A percentile compares a stretch with the other conserved stretches of the same genome.
These are phyloP conservation scores for Delphinella strobiligena DNA, from an alignment of 2,329 filamentous ascomycete species.

Conservation along the genomic window DNA sequence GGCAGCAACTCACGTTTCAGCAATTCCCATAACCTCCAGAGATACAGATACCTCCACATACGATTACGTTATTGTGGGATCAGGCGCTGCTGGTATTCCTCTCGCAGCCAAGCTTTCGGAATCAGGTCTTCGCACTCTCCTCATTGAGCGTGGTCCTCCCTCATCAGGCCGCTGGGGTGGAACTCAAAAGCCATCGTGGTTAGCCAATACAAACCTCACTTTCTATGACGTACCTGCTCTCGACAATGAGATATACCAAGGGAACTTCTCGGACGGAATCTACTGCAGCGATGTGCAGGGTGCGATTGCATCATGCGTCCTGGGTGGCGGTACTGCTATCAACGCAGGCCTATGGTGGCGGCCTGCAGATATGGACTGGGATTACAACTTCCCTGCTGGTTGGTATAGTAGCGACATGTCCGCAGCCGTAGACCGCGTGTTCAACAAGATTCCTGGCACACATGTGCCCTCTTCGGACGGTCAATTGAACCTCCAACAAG, in stretches of 20 bases:
- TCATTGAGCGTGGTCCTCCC: slow-evolving; percentile 3
- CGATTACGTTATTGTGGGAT: slow-evolving; percentile 7
- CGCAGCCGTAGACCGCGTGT: slow-evolving; percentile 32
- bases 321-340: slow-evolving; percentile 42
- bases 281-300: slow-evolving; percentile 5
- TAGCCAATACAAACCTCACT: slow-evolving; percentile 3
- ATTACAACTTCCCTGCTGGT: slow-evolving; percentile 32
- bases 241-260: slow-evolving; percentile 5
- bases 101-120: slow-evolving; percentile 7
- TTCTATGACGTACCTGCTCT: slow-evolving; percentile 8
- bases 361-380: slow-evolving; percentile 41
- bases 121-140: slow-evolving; percentile 2
- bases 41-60: slow-evolving; percentile 3
- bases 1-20: slow-evolving; percentile 4
- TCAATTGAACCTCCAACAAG: slow-evolving; percentile 4
- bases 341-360: slow-evolving; percentile 44
- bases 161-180: slow-evolving; percentile 6
- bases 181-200: slow-evolving; percentile 2
- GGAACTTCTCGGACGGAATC: slow-evolving; percentile 6
- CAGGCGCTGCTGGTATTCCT: slow-evolving; percentile 5
- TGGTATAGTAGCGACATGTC: slow-evolving; percentile 41
- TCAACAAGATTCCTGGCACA: slow-evolving; percentile 32
- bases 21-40: slow-evolving; percentile 2
- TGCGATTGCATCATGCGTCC: slow-evolving; percentile 31
- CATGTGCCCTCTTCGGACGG: slow-evolving; percentile 22